Base-by-base conservation (phyloP, 768 basidiomycete species). In the Boletus reticulatus region DNA sequence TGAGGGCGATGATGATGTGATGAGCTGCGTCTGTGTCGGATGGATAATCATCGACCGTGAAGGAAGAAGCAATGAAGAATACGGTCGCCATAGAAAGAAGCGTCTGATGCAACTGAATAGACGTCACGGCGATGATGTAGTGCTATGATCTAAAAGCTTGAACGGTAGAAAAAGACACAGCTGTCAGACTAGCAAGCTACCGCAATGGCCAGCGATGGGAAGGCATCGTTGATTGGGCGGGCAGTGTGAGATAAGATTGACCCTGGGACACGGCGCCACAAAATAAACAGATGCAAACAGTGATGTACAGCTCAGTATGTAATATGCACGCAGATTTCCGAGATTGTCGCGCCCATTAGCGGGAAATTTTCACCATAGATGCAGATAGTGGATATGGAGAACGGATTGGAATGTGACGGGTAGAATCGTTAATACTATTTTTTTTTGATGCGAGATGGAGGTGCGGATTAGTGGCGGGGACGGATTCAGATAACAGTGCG, bases 181-280 rank as follows among this genome's bases (percentile, higher is more conserved):
- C 10, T 34, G 53, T 52, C 31, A 52, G 41, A n/a, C 48, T 19
- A 50, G 13, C 7, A 10, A 14, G 12, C 17, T 17, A 24, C 27
- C 27, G 41, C 32, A 22, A 11, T 3, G 39, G 60, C 48, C 43
- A 47, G 48, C 29, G 44, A 63, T 58, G 63, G 56, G 60, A 56
- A 58, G 31, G 32, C 14, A 20, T 53, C 32, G 39, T 42, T 17
- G 49, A 43, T 50, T 43, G 32, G 20, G 43, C 34, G 34, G 24
- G 56, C 51, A 55, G 63, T 61, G 67, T 60, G 65, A 68, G 68
- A 64, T 71, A 68, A 68, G 67, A 69, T 67, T 64, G 64, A 64
- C 67, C 68, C 65, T 69, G 67, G 50, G 38, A 43, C 39, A 8
- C 29, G 43, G 24, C 59, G 70, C 68, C 70, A 67, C 65, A 55